Evolutionary conservation across 305 asterid genomes (phyloP), one percentile per base, ranked within the genome.

Genomic region (Withania somnifera): DNA sequence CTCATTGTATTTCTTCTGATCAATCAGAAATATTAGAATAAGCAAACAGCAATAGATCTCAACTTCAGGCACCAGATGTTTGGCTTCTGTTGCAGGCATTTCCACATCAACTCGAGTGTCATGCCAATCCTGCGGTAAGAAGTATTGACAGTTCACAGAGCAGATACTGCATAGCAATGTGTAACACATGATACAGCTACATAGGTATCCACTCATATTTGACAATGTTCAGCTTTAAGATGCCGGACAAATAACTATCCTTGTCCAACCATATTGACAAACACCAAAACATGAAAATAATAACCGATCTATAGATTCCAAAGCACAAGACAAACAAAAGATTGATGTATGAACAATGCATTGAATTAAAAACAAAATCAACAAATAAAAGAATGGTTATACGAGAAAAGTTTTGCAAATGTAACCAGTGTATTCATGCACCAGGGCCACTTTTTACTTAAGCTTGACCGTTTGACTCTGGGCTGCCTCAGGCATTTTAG

Each of bases 31-130:
- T 83, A 94, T 88, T 64, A 96, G 88, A 82, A 92, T 90, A 78
- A 96, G 91, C 89, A 96, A 88, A 89, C 91, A 94, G 89, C 98
- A 88, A 85, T 83, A 94, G 45, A 90, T 90, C 89, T 93, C 97
- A 80, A 93, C 87, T 88, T 94, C 99, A 6, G 97, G 97, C 85
- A 93, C 83, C 82, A 91, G 78, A 86, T 92, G 93, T 84, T 90
- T 94, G 64, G 91, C 57, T 83, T 87, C 97, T 34, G 91, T 76
- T 61, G 90, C 94, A 2, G 89, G 86, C 68, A 90, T 91, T 86
- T 88, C 95, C 98, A 93, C 90, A 80, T 91, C 92, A 68, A 87
- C 88, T 58, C 88, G 80, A 6, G 2, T 28, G 26, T 75, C 61
- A 47, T 75, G 26, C 40, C 14, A 14, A 47, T 75, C 80, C 80